Base-by-base conservation (phyloP, 1,284 basidiomycete species). In the Inonotus hispidus region DNA sequence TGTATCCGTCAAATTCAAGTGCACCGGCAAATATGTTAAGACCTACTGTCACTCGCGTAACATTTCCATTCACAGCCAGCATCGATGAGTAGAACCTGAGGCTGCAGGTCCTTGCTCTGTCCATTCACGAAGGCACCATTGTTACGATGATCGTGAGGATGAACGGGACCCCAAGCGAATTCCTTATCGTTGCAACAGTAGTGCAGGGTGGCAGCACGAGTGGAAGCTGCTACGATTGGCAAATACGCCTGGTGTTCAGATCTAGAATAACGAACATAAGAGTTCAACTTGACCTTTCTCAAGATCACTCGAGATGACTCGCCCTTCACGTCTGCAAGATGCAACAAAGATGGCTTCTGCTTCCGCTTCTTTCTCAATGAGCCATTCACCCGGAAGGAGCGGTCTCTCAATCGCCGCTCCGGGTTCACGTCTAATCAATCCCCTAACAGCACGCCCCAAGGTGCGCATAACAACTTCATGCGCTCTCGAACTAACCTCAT, bases 381-480 rank as follows among this genome's bases (percentile, higher is more conserved):
- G 77, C 90, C 93, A 95, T 69, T 92, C 86, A 1, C 83, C 77
- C 1, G 84, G 84, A 3, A 93, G 72, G 3, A 82, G 74, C 1
- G 86, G 87, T 25, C 81, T 75, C 11, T 78, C 79, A 0, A 76
- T 79, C 5, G 76, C 76, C 25, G 79, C 76, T 3, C 74, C 79
- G 23, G 77, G 68, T 4, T 71, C 78, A 25, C 72, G 75, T 63
- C 72, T 72, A 50, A 85, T 80, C 61, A 77, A 77, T 45, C 77
- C 79, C 63, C 78, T 81, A 11, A 91, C 90, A 19, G 86, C 87
- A 52, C 81, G 76, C 1, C 92, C 93, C 4, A 95, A 79, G 11
- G 94, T 85, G n/a, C 90, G 81, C 93, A 96, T 96, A 52, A 96
- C 84, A 7, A 85, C 83, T 72, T 94, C 91, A 66, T 96, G 94